Evolutionary conservation across 306 rosid genomes (phyloP).

Genomic region (Begonia loranthoides): DNA sequence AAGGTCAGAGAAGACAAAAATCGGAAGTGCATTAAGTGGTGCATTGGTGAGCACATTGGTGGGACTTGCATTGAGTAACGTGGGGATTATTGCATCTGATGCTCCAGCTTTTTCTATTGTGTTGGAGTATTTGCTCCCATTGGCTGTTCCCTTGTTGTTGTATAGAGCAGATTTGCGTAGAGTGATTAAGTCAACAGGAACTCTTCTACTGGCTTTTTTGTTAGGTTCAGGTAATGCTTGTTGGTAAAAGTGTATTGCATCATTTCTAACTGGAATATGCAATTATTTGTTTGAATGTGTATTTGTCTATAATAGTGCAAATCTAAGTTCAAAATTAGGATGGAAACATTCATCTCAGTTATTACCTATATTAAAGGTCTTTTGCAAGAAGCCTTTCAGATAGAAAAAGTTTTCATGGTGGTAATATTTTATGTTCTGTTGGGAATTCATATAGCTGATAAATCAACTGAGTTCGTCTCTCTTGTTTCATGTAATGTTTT

Average conservation of each 20-base stretch:
- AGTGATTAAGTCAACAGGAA: constrained; percentile 52
- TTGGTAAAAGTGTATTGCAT: neutral
- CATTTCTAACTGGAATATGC: neutral
- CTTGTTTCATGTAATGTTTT: neutral
- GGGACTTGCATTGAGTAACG: constrained; percentile 56
- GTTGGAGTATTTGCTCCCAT: constrained; percentile 43
- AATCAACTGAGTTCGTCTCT: neutral
- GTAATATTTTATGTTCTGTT: too few relatives aligned
- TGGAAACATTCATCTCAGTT: too few relatives aligned
- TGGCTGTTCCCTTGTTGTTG: constrained; percentile 54
- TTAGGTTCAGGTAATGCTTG: constrained; percentile 47
- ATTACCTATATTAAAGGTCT: too few relatives aligned
- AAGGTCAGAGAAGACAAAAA: constrained; percentile 60
- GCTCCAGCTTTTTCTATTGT: constrained; percentile 43
- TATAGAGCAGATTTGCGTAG: constrained; percentile 66
- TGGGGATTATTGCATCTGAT: constrained; percentile 43
- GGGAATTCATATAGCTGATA: too few relatives aligned
- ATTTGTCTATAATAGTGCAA: too few relatives aligned
- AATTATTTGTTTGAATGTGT: too few relatives aligned
- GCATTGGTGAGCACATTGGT: constrained; percentile 51
- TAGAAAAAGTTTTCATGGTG: too few relatives aligned
- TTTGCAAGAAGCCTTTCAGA: too few relatives aligned
- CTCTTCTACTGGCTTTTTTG: constrained; percentile 65
- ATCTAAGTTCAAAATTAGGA: too few relatives aligned
- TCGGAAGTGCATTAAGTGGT: constrained; percentile 59